A percentile compares a stretch with the other conserved stretches of the same genome.
These are phyloP conservation scores for Xylariaceae sp. DNA, from an alignment of 2,329 filamentous ascomycete species.

Conservation along the genomic window DNA sequence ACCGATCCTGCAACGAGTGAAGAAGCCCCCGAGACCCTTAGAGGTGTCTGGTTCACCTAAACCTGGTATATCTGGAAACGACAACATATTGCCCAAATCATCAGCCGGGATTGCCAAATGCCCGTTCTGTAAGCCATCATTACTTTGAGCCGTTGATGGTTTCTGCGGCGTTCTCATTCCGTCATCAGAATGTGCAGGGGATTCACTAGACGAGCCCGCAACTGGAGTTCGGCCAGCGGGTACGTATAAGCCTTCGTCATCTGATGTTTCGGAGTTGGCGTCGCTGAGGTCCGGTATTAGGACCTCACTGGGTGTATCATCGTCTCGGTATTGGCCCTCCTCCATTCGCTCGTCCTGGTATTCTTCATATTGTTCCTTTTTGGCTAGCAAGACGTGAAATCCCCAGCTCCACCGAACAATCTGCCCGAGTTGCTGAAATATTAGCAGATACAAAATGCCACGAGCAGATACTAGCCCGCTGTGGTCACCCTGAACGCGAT, in stretches of 20 bases:
- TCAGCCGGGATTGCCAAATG: conserved; percentile 35
- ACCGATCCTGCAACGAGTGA: conserved; percentile 34
- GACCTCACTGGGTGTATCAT: conserved; percentile 37
- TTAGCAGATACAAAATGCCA: conserved; percentile 89
- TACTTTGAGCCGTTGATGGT: conserved; percentile 32
- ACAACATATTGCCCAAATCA: conserved; percentile 51
- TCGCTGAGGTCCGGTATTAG: conserved; percentile 42
- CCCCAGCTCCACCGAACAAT: conserved; percentile 97
- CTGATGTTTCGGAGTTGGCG: conserved; percentile 33
- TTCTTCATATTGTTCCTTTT: conserved; percentile 66
- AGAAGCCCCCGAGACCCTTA: conserved; percentile 38
- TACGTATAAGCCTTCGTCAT: conserved; percentile 46
- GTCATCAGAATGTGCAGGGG: conserved; percentile 45
- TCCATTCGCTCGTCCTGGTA: conserved; percentile 51
- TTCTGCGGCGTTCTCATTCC: conserved; percentile 32
- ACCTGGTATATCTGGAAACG: conserved; percentile 53
- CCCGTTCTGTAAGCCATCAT: conserved; percentile 21
- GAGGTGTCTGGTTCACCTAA: conserved; percentile 38
- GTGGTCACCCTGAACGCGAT: conserved; percentile 83
- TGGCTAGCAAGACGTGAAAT: conserved; percentile 88
- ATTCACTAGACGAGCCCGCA: conserved; percentile 44
- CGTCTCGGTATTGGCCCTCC: conserved; percentile 55
- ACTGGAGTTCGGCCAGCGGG: conserved; percentile 53
- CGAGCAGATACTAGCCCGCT: conserved; percentile 91
- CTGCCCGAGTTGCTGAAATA: conserved; percentile 96